Percentiles rank a stretch among this genome's conserved stretches.
These are phyloP conservation scores for Yamadazyma insecticola DNA, from an alignment of 805 yeast genomes.

Conservation along the genomic window DNA sequence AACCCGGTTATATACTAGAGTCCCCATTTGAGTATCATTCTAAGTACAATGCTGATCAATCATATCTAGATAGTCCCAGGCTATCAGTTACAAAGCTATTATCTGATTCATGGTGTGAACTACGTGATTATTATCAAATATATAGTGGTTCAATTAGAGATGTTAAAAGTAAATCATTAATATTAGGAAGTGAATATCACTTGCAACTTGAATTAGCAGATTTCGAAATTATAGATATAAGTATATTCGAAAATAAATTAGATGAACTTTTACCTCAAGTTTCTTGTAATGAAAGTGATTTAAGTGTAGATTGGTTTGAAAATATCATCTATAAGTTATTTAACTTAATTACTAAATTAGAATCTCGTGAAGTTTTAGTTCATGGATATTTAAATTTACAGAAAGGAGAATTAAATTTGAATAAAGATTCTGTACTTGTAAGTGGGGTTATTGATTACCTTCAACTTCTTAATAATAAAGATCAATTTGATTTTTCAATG, in stretches of 20 bases:
- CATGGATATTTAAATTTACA: constrained; percentile 44
- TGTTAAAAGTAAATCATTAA: constrained; percentile 36
- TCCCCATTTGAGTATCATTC: constrained; percentile 25
- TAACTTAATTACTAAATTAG: constrained; percentile 42
- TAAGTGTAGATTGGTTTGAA: constrained; percentile 36
- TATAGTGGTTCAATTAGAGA: constrained; percentile 37
- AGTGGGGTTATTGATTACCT: constrained; percentile 65
- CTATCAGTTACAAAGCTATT: constrained; percentile 58
- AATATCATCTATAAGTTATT: constrained; percentile 33
- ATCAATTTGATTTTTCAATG: constrained; percentile 13
- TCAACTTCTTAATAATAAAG: constrained; percentile 10
- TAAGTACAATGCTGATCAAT: constrained; percentile 16
- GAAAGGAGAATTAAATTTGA: constrained; percentile 10
- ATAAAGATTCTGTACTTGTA: constrained; percentile 33
- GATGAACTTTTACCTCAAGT: constrained; percentile 5
- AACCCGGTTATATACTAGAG: constrained; percentile 10
- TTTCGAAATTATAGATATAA: constrained; percentile 33
- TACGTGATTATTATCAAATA: constrained; percentile 48
- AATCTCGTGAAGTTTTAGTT: constrained; percentile 60
- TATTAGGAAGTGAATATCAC: constrained; percentile 47
- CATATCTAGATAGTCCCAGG: constrained; percentile 27
- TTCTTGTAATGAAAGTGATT: constrained; percentile 11
- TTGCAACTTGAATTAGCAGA: constrained; percentile 39
- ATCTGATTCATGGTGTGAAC: constrained; percentile 66
- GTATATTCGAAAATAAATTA: constrained; percentile 11